A percentile compares a stretch with the other conserved stretches of the same genome.
phyloP scores from a whole-genome alignment of 169 alveolate species.

The Cryptosporidium muris region DNA sequence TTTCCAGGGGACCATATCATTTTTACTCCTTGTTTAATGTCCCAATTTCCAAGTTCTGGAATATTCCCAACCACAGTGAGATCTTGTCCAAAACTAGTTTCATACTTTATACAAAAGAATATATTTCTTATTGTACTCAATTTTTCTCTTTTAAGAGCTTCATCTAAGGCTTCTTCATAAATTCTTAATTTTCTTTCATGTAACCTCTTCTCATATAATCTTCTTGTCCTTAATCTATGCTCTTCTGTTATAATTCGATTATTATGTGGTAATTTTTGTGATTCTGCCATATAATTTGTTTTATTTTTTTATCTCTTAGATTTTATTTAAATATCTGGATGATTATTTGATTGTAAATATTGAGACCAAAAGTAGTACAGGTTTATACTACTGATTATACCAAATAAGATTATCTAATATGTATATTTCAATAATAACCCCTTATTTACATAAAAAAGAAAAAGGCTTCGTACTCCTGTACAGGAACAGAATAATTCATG shows the following conservation, averaged over 20 bases:
- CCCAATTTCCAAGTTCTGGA: constrained; percentile 59
- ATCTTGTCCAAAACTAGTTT: constrained; percentile 57
- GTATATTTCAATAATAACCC: too few species aligned
- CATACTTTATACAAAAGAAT: constrained; percentile 43
- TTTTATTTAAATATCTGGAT: too few species aligned
- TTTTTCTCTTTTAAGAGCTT: constrained; percentile 57
- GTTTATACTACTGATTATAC: too few species aligned
- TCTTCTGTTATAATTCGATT: constrained; percentile 13
- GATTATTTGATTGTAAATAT: too few species aligned
- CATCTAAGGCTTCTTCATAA: constrained; percentile 67
- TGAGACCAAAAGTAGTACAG: too few species aligned
- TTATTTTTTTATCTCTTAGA: too few species aligned
- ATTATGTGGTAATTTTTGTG: constrained; percentile 1
- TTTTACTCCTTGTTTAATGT: constrained; percentile 16
- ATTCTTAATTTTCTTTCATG: constrained; percentile 61
- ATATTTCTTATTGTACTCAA: constrained; percentile 13
- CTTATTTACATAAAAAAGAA: too few species aligned
- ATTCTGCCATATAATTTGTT: too few species aligned
- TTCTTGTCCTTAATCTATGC: constrained; percentile 52
- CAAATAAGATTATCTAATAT: too few species aligned
- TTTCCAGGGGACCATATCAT: constrained; percentile 66
- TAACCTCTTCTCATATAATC: constrained; percentile 30
- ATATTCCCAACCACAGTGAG: constrained; percentile 59
- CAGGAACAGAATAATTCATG: too few species aligned
- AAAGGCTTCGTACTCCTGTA: too few species aligned